Base-by-base conservation (phyloP, 73 alveolate genomes). In the Paramecium bursaria region DNA sequence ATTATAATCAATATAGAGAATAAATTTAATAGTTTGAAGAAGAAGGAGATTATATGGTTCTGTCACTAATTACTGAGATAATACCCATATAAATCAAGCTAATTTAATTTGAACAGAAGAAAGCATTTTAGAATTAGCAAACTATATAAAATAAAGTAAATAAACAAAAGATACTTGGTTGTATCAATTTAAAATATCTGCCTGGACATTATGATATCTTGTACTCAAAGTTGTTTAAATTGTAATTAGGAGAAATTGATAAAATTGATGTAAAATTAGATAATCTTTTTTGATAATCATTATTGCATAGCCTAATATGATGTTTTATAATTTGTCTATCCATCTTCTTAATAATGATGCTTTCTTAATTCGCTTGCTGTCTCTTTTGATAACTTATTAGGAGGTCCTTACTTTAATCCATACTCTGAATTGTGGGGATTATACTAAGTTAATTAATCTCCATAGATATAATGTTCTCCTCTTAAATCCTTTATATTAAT, bases 401-500 rank as follows among this genome's bases (percentile, higher is more conserved):
- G 82, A 7, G 82, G 60, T 19, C 82, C 82, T 9, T 39, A 14
- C 21, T 42, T 67, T 7, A 57, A 39, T 1, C 82, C 82, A 67
- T 67, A 67, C 44, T 67, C 21, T 17, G 53, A 35, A 67, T 42
- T 67, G 6, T 67, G 82, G 21, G 82, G 26, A 19, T 33, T 21
- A 42, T 33, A 67, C 7, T 42, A 39, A 4, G 27, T 25, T 67
- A 9, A 31, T 30, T 67, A 42, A 35, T 35, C 22, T 4, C 82
- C 82, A 15, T 31, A 35, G 3, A 67, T 57, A 42, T 39, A 67
- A 42, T 67, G 82, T 14, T 67, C 49, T 67, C 55, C 44, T 42
- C 82, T 67, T 42, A 67, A 67, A 19, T 67, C 60, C 44, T 67
- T 67, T 14, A n/a, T n/a, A n/a, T n/a, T n/a, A n/a, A n/a, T n/a